These are phyloP conservation scores for Nymphaea thermarum DNA, from an alignment of 164 flowering plant genomes.

Conservation along the genomic window DNA sequence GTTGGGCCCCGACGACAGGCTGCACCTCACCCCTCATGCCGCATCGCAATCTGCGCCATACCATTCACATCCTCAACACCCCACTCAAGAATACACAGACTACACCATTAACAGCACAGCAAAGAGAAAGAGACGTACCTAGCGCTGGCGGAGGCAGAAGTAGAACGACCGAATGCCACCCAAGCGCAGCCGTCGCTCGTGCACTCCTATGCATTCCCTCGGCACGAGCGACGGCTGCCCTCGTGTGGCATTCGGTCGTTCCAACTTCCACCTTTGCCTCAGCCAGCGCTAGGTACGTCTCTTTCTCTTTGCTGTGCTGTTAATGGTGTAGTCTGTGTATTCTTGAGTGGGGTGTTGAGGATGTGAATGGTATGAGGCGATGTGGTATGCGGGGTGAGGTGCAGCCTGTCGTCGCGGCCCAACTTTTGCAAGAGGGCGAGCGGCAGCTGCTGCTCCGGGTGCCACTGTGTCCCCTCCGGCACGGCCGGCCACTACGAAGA, in stretches of 20 bases:
- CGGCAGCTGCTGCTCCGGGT: constrained; percentile 11
- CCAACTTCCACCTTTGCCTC: too few relatives aligned
- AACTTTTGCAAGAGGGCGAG: constrained; percentile 14
- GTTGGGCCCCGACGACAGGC: constrained; percentile 8
- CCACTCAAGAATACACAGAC: too few relatives aligned
- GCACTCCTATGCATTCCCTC: too few relatives aligned
- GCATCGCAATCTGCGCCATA: constrained; percentile 10
- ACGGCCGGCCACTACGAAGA: constrained; percentile 7
- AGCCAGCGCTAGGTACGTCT: neutral
- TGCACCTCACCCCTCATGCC: constrained; percentile 6
- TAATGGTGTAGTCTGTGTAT: too few relatives aligned
- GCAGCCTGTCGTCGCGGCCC: constrained; percentile 9
- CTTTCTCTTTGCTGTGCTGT: neutral
- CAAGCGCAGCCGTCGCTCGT: neutral
- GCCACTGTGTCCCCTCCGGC: constrained; percentile 13
- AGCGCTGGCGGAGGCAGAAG: neutral
- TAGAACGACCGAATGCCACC: neutral
- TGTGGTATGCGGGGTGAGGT: constrained; percentile 2
- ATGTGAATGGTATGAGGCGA: neutral
- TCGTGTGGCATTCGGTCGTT: too few relatives aligned
- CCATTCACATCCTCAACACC: neutral
- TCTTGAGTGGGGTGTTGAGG: neutral
- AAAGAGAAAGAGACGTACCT: neutral
- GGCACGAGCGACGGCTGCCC: too few relatives aligned
- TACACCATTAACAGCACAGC: neutral